A percentile compares a stretch with the other conserved stretches of the same genome.
These are phyloP conservation scores for Cyathus striatus DNA, from an alignment of 768 basidiomycete genomes.

Conservation along the genomic window DNA sequence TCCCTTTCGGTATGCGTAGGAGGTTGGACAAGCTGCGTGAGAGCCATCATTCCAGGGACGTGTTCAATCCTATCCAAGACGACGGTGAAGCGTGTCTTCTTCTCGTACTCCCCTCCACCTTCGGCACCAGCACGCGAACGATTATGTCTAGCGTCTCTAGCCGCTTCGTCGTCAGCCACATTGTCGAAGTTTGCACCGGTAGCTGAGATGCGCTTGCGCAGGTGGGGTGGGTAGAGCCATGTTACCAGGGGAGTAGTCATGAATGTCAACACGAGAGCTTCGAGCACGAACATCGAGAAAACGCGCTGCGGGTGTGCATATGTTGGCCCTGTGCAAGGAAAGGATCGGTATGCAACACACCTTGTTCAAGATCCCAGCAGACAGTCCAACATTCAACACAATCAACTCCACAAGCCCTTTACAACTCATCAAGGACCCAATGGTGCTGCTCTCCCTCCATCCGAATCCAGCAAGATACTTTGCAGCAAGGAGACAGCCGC, in stretches of 20 bases:
- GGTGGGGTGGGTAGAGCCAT: constrained; percentile 59
- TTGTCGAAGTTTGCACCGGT: constrained; percentile 43
- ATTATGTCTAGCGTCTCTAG: constrained; percentile 6
- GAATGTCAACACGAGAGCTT: constrained; percentile 78
- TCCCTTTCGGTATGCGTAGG: constrained; percentile 15
- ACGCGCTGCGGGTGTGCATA: constrained; percentile 39
- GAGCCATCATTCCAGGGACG: constrained; percentile 82
- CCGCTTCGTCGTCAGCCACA: constrained; percentile 33
- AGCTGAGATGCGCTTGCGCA: constrained; percentile 42
- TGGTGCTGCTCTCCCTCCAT: constrained; percentile 76
- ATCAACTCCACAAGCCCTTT: constrained; percentile 97
- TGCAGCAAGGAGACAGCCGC: constrained; percentile 75
- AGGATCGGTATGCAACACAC: constrained; percentile 21
- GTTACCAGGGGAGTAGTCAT: constrained; percentile 78
- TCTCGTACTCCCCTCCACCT: too few species aligned
- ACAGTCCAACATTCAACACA: constrained; percentile 90
- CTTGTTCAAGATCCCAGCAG: constrained; percentile 68
- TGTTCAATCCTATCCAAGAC: constrained; percentile 90
- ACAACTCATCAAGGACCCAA: constrained; percentile 93
- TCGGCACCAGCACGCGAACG: constrained; percentile 14
- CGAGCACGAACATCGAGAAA: constrained; percentile 94
- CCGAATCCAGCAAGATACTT: constrained; percentile 62
- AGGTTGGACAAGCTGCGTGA: constrained; percentile 76
- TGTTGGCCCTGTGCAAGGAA: background rate
- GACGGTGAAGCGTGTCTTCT: constrained; percentile 72